Evolutionary conservation across 192 early-diverging fungal genomes (phyloP).

Genomic region (Helicostylum pulchrum): DNA sequence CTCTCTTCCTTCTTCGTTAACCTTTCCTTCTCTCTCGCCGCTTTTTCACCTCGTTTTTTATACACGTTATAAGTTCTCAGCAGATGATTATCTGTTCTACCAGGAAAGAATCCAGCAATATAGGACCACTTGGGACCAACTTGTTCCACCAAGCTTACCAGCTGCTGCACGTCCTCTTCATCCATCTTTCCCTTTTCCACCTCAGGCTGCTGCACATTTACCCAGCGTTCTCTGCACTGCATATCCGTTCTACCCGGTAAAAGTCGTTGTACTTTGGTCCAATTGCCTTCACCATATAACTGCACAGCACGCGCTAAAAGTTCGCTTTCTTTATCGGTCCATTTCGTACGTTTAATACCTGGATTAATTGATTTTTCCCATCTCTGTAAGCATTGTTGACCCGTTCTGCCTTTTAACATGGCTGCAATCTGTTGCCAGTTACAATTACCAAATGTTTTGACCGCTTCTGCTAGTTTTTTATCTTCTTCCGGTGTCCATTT

Average conservation of each 20-base stretch:
- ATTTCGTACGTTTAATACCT: conserved; percentile 58
- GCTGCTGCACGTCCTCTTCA: conserved; percentile 28
- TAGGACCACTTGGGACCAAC: conserved; percentile 49
- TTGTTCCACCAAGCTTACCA: conserved; percentile 36
- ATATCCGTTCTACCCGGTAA: conserved; percentile 72
- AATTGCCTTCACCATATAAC: conserved; percentile 65
- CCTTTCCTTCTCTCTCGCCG: neutral
- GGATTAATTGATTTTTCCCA: conserved; percentile 72
- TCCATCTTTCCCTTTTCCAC: conserved; percentile 59
- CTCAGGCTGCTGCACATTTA: conserved; percentile 60
- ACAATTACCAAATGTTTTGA: conserved; percentile 63
- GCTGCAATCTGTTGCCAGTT: conserved; percentile 72
- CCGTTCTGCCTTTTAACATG: conserved; percentile 61
- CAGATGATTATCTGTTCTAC: conserved; percentile 43
- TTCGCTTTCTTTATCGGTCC: conserved; percentile 67
- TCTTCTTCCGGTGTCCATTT: conserved; percentile 74
- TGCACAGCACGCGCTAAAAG: conserved; percentile 59
- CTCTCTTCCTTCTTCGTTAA: neutral
- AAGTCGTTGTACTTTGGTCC: conserved; percentile 69
- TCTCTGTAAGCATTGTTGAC: conserved; percentile 68
- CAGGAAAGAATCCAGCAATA: conserved; percentile 33
- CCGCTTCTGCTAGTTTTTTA: conserved; percentile 55
- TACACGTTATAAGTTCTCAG: conserved; percentile 22
- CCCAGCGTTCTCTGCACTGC: conserved; percentile 76
- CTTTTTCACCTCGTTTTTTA: neutral